Conservation (phyloP, 75 land plant genomes). For the Larix kaempferi region DNA sequence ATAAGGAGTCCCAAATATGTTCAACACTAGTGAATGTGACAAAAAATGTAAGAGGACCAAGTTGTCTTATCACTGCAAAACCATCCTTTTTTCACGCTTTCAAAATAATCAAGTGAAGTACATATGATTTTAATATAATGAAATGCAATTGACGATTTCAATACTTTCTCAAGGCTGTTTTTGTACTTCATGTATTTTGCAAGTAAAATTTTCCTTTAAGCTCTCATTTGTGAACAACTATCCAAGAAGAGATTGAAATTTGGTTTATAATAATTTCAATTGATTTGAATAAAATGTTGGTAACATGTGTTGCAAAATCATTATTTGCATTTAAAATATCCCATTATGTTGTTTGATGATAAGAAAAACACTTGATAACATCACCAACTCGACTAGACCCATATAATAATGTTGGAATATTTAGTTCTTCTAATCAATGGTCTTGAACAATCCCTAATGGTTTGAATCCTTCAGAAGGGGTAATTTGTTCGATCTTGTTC, state of each 20-base stretch:
- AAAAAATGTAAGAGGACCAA: neutral
- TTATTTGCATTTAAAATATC: neutral
- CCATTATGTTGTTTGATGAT: neutral
- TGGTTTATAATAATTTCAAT: neutral
- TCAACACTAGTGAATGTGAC: neutral
- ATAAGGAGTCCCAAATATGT: neutral
- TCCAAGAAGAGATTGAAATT: neutral
- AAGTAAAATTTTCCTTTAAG: neutral
- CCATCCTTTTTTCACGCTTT: too few species aligned
- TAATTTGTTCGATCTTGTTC: neutral
- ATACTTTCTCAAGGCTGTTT: neutral
- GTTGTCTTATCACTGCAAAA: too few species aligned
- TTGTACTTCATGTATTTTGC: neutral
- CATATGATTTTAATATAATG: too few species aligned
- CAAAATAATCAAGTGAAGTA: too few species aligned
- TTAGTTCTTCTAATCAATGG: neutral
- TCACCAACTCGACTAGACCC: neutral
- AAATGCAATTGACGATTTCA: too few species aligned
- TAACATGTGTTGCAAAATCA: neutral
- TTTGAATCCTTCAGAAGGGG: neutral
- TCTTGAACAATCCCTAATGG: neutral
- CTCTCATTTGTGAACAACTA: neutral
- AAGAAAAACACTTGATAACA: neutral
- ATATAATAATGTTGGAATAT: neutral
- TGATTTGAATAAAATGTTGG: neutral